These are phyloP conservation scores for Byssochlamys sp. DNA, from an alignment of 2,329 filamentous ascomycete species.

Conservation along the genomic window DNA sequence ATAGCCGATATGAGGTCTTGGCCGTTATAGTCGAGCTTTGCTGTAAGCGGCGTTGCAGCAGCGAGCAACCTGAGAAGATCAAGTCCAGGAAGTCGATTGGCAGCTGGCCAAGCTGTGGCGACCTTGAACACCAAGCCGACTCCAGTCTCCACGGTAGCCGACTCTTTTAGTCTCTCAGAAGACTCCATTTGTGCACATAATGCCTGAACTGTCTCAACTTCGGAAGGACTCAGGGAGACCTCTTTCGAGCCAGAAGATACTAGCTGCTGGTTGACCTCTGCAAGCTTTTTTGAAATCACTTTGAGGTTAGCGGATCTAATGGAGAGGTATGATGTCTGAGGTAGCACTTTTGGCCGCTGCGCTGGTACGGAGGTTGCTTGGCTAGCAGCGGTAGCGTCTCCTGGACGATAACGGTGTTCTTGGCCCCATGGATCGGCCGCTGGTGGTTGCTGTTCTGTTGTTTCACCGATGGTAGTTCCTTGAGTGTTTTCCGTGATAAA, in stretches of 20 bases:
- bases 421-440: constrained; percentile 66
- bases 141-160: constrained; percentile 42
- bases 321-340: constrained; percentile 68
- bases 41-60: constrained; percentile 55
- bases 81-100: constrained; percentile 70
- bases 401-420: constrained; percentile 69
- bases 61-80: constrained; percentile 80
- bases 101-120: constrained; percentile 67
- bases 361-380: constrained; percentile 24
- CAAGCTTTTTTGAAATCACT: constrained; percentile 66
- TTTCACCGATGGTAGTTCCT: constrained; percentile 68
- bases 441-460: constrained; percentile 34
- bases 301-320: constrained; percentile 63
- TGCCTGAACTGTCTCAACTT: constrained; percentile 53
- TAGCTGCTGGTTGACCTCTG: constrained; percentile 60
- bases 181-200: constrained; percentile 56
- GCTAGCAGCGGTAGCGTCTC: constrained; percentile 43
- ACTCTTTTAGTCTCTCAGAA: constrained; percentile 28
- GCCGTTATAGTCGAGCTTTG: constrained; percentile 46
- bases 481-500: constrained; percentile 87
- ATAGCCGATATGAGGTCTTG: constrained; percentile 54
- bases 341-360: constrained; percentile 53
- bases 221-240: constrained; percentile 60
- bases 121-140: constrained; percentile 61
- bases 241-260: constrained; percentile 63